Evolutionary conservation across 768 basidiomycete genomes (phyloP), one percentile per base, ranked within the genome.

Genomic region (Sarcomyxa edulis): DNA sequence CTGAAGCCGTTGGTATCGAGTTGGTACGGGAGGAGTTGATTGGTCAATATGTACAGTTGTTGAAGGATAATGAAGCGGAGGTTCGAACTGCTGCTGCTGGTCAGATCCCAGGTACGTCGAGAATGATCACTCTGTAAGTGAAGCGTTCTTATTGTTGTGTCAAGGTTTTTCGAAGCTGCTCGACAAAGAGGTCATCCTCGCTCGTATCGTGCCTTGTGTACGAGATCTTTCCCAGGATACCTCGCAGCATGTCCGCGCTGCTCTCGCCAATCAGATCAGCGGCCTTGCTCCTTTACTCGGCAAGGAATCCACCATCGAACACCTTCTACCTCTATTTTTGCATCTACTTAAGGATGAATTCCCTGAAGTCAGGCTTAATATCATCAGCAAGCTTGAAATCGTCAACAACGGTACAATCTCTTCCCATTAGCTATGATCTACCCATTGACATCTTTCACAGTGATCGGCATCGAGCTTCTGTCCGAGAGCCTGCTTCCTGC

Each of bases 51-150:
- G 91, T 97, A 5, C 83, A 88, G 42, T 71, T 99, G 40, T 68
- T 99, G 54, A 98, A 97, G 62, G 96, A 99, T 55, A 95, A 95
- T 52, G 96, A 99, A 64, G 96, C 96, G 14, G 96, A 99, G 64
- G 96, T 97, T 28, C 81, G 94, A 47, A 97, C 94, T 35, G 95
- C 96, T 29, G 93, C 87, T 36, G 82, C 95, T 26, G 90, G 89
- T 26, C 96, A 98, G 61, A 90, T 99, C 47, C 96, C 96, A 61
- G 95, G 95, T 94, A 58, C 46, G 61, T 56, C 29, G 16, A 19
- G 11, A 1, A 25, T 35, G 27, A 15, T 42, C 39, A 11, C 42
- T 46, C 45, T 31, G 22, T n/a, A 12, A 14, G n/a, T 35, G 19
- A 19, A 14, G 30, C 21, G 12, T 22, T 37, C 20, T 41, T 30